Evolutionary conservation across 139 green algal genomes (phyloP).

Genomic region (Closterium sp.): DNA sequence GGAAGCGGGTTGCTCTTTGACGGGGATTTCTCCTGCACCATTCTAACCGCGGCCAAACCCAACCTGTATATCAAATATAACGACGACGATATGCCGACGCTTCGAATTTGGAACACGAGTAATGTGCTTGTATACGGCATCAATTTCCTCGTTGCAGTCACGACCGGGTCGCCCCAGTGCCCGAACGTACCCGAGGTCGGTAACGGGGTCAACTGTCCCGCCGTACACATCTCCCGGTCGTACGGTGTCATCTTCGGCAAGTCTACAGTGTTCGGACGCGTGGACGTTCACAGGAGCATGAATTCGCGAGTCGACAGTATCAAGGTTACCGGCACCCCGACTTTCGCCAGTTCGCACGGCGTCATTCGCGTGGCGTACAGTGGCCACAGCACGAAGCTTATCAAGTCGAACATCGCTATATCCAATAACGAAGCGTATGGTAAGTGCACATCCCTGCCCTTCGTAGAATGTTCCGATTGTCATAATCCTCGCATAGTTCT

Average conservation of each 20-base stretch:
- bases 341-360: not conserved
- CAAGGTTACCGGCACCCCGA: not conserved
- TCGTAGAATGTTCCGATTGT: too few relatives aligned
- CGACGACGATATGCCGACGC: not conserved
- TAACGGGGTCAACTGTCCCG: not conserved
- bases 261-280: not conserved
- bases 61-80: not conserved
- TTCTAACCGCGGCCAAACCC: not conserved
- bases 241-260: not conserved
- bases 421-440: not conserved
- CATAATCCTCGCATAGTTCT: too few relatives aligned
- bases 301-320: not conserved
- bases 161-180: not conserved
- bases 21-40: slow-evolving; percentile 7
- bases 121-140: not conserved
- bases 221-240: not conserved
- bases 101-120: not conserved
- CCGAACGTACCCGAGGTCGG: not conserved
- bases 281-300: not conserved
- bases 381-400: not conserved
- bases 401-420: not conserved
- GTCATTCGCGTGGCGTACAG: not conserved
- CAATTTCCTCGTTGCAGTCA: not conserved
- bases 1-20: not conserved
- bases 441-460: not conserved